Evolutionary conservation across 352 stramenopile species (phyloP), one percentile per base, ranked within the genome.

Genomic region (Globisporangium nodosum): DNA sequence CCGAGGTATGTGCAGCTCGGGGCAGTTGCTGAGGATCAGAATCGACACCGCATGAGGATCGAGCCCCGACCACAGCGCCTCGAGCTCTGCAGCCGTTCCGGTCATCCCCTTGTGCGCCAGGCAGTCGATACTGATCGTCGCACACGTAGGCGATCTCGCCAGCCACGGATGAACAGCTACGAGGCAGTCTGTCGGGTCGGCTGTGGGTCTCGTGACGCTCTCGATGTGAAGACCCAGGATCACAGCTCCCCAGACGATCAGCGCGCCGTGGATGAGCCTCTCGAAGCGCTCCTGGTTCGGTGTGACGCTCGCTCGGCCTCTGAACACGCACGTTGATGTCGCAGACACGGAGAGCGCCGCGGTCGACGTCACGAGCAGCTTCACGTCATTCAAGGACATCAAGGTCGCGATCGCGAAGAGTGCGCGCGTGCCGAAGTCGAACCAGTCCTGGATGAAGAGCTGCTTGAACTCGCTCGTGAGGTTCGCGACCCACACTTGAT

Each of bases 381-480:
- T 62, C 24, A 62, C 49, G 48, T 63, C 49, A n/a, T 56, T 42
- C 27, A 62, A 30, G 3, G 24, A 56, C 9, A 62, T 30, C 12
- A 62, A n/a, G 11, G 53, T 12, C 0, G 56, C 13, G 27, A 52
- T 8, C 18, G 56, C 49, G 21, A 62, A 62, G 27, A 62, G 39
- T 30, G 20, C n/a, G 40, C 56, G 49, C 1, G 11, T 47, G n/a
- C 16, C n/a, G 12, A 62, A 46, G 56, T 62, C 56, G 30, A 46
- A 12, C 56, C 56, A 62, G 3, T 30, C 45, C 40, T 52, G 56
- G 8, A 56, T 37, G 39, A 62, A 56, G 39, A 62, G 9, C 49
- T 56, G 39, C 40, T 52, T 62, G 49, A 62, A 45, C 49, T 62
- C 56, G 35, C 27, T 62, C 6, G 43, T 37, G 7, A 62, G 21